A percentile compares a stretch with the other conserved stretches of the same genome.
Conservation (phyloP, 2,329 filamentous ascomycete genomes). For the Thielaviopsis musarum region DNA sequence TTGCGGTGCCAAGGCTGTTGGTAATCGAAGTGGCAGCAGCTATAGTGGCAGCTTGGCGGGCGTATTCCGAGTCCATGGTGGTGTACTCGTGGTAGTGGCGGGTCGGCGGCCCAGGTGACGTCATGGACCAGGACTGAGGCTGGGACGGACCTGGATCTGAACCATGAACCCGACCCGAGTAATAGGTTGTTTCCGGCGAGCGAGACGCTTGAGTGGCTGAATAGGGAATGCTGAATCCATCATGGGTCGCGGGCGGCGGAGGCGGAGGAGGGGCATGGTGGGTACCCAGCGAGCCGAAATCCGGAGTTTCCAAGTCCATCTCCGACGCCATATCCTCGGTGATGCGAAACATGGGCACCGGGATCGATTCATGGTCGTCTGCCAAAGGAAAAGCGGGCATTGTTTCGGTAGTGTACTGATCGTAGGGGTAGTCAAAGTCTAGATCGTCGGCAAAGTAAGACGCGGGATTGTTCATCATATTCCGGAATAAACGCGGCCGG, state of each 20-base stretch:
- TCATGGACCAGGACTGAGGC: neutral
- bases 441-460: neutral
- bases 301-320: neutral
- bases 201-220: neutral
- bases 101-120: neutral
- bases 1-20: neutral
- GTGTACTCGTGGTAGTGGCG: slow-evolving; percentile 2
- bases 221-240: neutral
- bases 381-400: neutral
- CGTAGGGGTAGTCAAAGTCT: neutral
- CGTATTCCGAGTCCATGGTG: slow-evolving; percentile 7
- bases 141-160: neutral
- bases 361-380: neutral
- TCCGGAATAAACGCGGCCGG: neutral
- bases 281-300: neutral
- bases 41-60: slow-evolving; percentile 2
- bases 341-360: neutral
- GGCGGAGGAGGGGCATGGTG: neutral
- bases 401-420: neutral
- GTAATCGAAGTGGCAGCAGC: slow-evolving; percentile 7
- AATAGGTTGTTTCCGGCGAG: neutral
- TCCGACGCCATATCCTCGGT: neutral
- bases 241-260: no score
- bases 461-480: neutral
- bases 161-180: neutral